Conservation (phyloP, 2,329 filamentous ascomycete genomes). For the Colletotrichum sidae region DNA sequence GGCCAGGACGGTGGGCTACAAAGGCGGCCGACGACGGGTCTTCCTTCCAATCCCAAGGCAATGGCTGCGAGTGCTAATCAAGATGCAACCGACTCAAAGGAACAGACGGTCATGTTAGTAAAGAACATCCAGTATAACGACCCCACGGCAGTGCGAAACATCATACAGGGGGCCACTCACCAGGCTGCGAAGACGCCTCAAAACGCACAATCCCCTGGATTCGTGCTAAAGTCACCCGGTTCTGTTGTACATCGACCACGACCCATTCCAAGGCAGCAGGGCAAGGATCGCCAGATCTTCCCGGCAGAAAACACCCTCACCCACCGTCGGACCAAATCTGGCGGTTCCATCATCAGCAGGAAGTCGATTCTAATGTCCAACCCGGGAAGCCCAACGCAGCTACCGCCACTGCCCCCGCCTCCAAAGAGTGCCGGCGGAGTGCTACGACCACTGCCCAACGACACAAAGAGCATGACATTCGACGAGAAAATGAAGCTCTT, state of each 20-base stretch:
- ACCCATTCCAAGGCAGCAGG: conserved; percentile 63
- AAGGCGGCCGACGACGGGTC: conserved; percentile 55
- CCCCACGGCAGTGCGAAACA: conserved; percentile 59
- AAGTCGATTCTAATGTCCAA: conserved; percentile 59
- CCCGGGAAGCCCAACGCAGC: conserved; percentile 59
- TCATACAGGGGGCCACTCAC: conserved; percentile 58
- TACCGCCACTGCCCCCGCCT: conserved; percentile 64
- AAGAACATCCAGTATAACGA: conserved; percentile 68
- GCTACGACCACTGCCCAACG: conserved; percentile 58
- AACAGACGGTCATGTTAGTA: conserved; percentile 66
- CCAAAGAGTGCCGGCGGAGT: conserved; percentile 54
- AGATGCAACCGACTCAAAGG: conserved; percentile 44
- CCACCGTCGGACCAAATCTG: conserved; percentile 63
- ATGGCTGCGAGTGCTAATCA: conserved; percentile 47
- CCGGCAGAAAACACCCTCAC: conserved; percentile 55
- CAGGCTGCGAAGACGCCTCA: conserved; percentile 41
- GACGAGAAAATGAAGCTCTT: conserved; percentile 67
- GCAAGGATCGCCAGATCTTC: conserved; percentile 60
- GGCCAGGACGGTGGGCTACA: conserved; percentile 50
- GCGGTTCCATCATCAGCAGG: conserved; percentile 56
- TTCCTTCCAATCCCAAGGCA: conserved; percentile 61
- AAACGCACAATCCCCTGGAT: conserved; percentile 9
- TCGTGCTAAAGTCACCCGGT: conserved; percentile 41
- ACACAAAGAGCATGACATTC: conserved; percentile 69
- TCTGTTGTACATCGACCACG: conserved; percentile 67